These are phyloP conservation scores for Cryomyces minteri DNA, from an alignment of 495 filamentous ascomycete species.

Conservation along the genomic window DNA sequence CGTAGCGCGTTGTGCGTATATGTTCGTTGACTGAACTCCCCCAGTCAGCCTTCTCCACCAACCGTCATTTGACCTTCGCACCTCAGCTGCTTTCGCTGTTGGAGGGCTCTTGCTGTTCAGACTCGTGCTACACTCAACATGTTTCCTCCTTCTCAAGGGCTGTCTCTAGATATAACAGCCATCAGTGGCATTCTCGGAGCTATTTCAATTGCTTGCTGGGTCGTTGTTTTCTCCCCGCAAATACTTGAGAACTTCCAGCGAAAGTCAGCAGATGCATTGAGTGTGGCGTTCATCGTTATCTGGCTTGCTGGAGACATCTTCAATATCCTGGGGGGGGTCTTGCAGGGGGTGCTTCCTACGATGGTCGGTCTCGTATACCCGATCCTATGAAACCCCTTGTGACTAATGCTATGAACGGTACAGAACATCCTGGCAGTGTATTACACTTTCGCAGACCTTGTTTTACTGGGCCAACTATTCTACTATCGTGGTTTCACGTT, in stretches of 20 bases:
- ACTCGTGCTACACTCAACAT: slow-evolving; percentile 20
- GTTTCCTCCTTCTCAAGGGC: slow-evolving; percentile 47
- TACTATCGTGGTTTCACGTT: slow-evolving; percentile 80
- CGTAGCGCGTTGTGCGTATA: no score
- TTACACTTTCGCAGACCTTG: slow-evolving; percentile 85
- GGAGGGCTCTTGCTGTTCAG: no score
- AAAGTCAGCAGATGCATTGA: slow-evolving; percentile 72
- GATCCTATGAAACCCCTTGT: neutral
- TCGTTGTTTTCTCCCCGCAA: slow-evolving; percentile 93
- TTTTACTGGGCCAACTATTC: slow-evolving; percentile 74
- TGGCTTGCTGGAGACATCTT: slow-evolving; percentile 93
- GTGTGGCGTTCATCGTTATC: slow-evolving; percentile 71
- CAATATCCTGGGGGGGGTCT: slow-evolving; percentile 78
- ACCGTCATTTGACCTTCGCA: no score
- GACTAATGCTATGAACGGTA: neutral
- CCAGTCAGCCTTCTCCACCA: no score
- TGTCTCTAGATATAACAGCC: slow-evolving; percentile 64
- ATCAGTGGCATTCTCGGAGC: slow-evolving; percentile 84
- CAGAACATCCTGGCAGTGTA: slow-evolving; percentile 78
- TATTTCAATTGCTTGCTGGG: slow-evolving; percentile 93
- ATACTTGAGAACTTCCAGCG: slow-evolving; percentile 91
- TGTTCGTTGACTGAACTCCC: no score
- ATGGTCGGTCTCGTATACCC: slow-evolving; percentile 33
- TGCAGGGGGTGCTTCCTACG: slow-evolving; percentile 90
- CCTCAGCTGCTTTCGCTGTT: no score